Percentiles rank a stretch among this genome's conserved stretches.
Evolutionary conservation across 2,329 filamentous ascomycete genomes (phyloP).

Genomic region (Coniella vitis): DNA sequence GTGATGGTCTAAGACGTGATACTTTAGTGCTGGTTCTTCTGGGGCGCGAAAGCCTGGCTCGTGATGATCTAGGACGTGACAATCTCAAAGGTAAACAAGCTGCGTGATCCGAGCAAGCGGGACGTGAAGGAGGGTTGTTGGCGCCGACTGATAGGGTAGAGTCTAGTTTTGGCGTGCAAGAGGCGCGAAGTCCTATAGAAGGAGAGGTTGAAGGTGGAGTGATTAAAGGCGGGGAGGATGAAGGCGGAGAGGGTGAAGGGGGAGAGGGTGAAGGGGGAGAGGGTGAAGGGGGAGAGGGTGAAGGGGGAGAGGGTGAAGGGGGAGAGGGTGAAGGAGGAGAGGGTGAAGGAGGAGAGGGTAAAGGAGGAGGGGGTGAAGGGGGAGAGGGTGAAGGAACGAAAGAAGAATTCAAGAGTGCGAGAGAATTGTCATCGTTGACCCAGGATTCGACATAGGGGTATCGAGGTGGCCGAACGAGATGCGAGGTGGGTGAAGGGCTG

Average conservation of each 20-base stretch:
- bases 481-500: background rate
- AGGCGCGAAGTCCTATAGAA: background rate
- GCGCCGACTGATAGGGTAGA: no score
- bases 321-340: background rate
- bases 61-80: no score
- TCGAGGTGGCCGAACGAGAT: no score
- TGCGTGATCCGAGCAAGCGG: no score
- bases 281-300: background rate
- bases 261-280: background rate
- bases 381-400: background rate
- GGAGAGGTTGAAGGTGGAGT: background rate
- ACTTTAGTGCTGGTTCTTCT: no score
- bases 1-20: no score
- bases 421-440: background rate
- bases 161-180: no score
- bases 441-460: no score
- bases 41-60: no score
- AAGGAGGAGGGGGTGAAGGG: background rate
- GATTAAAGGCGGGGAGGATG: background rate
- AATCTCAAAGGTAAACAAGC: no score
- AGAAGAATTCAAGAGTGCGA: no score
- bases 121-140: no score
- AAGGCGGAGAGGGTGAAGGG: background rate
- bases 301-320: background rate
- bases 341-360: background rate